These are phyloP conservation scores for Collariella sp. DNA, from an alignment of 495 filamentous ascomycete genomes.

Conservation along the genomic window DNA sequence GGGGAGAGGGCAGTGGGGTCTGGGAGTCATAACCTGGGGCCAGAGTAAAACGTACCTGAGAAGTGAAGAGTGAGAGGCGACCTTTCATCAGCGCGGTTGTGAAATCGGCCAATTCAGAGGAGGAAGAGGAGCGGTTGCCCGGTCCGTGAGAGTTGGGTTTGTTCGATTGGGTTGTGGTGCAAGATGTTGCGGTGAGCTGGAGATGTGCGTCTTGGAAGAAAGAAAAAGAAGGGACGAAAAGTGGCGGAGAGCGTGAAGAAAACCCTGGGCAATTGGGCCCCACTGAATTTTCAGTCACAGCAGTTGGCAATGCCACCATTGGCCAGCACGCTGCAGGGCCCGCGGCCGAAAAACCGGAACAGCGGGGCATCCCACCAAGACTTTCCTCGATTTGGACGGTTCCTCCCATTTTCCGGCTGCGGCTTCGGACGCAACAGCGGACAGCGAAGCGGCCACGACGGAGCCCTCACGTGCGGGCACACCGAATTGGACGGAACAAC, in stretches of 20 bases:
- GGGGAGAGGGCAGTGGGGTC: conserved; percentile 5
- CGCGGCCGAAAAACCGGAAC: conserved; percentile 8
- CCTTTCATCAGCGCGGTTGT: conserved; percentile 81
- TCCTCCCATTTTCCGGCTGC: conserved; percentile 2
- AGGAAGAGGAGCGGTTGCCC: conserved; percentile 1
- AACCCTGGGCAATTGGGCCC: conserved; percentile 10
- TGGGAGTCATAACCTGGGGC: not conserved
- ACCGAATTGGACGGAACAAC: not conserved
- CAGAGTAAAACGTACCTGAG: conserved; percentile 58
- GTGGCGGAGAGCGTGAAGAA: conserved; percentile 3
- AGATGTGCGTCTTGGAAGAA: not conserved
- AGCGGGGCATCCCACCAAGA: not conserved
- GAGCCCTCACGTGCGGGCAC: not conserved
- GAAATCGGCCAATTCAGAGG: conserved; percentile 20
- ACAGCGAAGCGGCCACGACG: not conserved
- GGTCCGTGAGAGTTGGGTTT: not conserved
- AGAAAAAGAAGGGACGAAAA: conserved; percentile 7
- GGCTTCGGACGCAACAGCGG: conserved; percentile 6
- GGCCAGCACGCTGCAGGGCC: not conserved
- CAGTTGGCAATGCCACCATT: conserved; percentile 12
- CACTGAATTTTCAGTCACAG: conserved; percentile 1
- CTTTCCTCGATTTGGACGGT: not conserved
- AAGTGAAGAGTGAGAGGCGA: conserved; percentile 88
- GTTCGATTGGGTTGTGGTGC: not conserved
- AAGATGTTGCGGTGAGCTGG: not conserved